phyloP scores from a whole-genome alignment of 768 basidiomycete species.

The Hebeloma cylindrosporum region DNA sequence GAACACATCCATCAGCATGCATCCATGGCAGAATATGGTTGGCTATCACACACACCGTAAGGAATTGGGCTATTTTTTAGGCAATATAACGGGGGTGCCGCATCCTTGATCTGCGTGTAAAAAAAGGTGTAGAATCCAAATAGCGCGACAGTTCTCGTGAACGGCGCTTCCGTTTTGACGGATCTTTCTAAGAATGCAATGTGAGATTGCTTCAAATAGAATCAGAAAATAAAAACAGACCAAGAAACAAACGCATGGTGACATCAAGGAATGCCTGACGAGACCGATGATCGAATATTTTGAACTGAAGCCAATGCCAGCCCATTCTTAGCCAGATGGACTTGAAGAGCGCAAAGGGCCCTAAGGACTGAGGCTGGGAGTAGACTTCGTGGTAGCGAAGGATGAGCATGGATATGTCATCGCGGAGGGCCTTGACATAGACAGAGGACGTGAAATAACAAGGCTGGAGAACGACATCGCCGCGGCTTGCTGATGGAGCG shows the following conservation, averaged over 20 bases:
- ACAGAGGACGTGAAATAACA: conserved; percentile 77
- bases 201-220: neutral
- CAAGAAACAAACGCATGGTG: conserved; percentile 63
- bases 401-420: conserved; percentile 60
- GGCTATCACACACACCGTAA: conserved; percentile 48
- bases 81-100: conserved; percentile 49
- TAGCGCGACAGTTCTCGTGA: conserved; percentile 58
- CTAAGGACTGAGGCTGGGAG: conserved; percentile 26
- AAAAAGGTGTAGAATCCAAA: conserved; percentile 74
- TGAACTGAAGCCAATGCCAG: conserved; percentile 79
- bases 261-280: conserved; percentile 63
- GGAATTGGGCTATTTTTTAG: conserved; percentile 61
- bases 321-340: conserved; percentile 61
- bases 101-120: conserved; percentile 60
- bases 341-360: conserved; percentile 74
- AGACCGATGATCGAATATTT: conserved; percentile 64
- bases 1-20: conserved; percentile 8
- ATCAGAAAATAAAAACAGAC: conserved; percentile 36
- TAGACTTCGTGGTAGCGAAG: conserved; percentile 54
- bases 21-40: conserved; percentile 1
- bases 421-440: conserved; percentile 62
- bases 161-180: conserved; percentile 46
- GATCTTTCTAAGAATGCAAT: conserved; percentile 49
- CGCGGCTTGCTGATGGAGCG: conserved; percentile 57
- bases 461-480: conserved; percentile 67